These are phyloP conservation scores for Ceratobasidium sp. DNA, from an alignment of 1,284 basidiomycete genomes.

Conservation along the genomic window DNA sequence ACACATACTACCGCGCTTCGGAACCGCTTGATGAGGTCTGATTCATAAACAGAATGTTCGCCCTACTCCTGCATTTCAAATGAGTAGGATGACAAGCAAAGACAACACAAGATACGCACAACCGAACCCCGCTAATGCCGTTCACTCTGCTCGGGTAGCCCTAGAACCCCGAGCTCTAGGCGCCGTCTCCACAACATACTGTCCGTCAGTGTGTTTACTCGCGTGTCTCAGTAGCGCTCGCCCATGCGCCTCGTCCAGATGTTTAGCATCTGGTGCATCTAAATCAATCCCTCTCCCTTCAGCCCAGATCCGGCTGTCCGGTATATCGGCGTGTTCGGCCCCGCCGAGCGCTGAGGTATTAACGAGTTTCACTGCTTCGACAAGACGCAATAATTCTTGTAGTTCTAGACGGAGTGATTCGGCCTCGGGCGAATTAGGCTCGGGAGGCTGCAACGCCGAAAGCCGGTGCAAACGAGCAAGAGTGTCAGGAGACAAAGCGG, in stretches of 20 bases:
- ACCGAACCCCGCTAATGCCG: constrained; percentile 3
- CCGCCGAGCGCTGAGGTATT: constrained; percentile 49
- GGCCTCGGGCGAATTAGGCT: constrained; percentile 68
- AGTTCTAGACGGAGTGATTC: constrained; percentile 68
- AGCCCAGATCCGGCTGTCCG: constrained; percentile 65
- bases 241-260: constrained; percentile 57
- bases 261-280: constrained; percentile 48
- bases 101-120: constrained; percentile 15
- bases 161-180: constrained; percentile 14
- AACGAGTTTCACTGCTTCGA: constrained; percentile 79
- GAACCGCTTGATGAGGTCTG: background rate
- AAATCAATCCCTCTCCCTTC: constrained; percentile 60
- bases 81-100: constrained; percentile 1
- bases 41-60: constrained; percentile 14
- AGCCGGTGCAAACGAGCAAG: constrained; percentile 75
- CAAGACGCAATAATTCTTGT: constrained; percentile 77
- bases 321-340: constrained; percentile 55
- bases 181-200: constrained; percentile 40
- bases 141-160: constrained; percentile 8
- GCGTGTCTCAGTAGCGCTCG: constrained; percentile 32
- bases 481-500: constrained; percentile 68
- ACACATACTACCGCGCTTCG: constrained; percentile 18
- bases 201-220: constrained; percentile 33
- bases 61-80: background rate
- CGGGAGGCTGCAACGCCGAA: constrained; percentile 76